These are phyloP conservation scores for Cladosporium sp. DNA, from an alignment of 2,329 filamentous ascomycete species.

Conservation along the genomic window DNA sequence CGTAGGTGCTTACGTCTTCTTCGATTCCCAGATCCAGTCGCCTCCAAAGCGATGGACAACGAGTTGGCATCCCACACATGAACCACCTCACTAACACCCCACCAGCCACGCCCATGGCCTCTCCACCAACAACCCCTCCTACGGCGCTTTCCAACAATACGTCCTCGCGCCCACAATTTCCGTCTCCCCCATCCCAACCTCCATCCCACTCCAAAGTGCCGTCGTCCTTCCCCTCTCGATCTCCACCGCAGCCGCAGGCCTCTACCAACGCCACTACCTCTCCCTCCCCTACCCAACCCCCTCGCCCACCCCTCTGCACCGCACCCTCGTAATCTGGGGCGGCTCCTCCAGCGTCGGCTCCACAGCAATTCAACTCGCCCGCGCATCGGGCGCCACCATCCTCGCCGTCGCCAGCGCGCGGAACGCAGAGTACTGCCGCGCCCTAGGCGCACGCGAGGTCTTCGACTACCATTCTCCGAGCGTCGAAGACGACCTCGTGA, in stretches of 20 bases:
- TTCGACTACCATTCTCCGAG: slow-evolving; percentile 45
- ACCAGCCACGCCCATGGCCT: slow-evolving; percentile 17
- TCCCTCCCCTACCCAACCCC: slow-evolving; percentile 19
- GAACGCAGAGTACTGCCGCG: slow-evolving; percentile 42
- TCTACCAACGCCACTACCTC: slow-evolving; percentile 24
- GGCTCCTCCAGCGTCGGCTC: slow-evolving; percentile 52
- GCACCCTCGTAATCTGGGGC: slow-evolving; percentile 52
- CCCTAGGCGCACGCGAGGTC: slow-evolving; percentile 46
- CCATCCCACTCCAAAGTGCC: slow-evolving; percentile 24
- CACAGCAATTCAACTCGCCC: slow-evolving; percentile 49
- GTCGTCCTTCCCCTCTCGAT: slow-evolving; percentile 25
- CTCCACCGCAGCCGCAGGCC: slow-evolving; percentile 26
- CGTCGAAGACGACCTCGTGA: slow-evolving; percentile 30
- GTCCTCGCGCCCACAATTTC: slow-evolving; percentile 22
- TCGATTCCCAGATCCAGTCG: not conserved
- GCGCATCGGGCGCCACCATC: slow-evolving; percentile 42
- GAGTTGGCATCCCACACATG: not conserved
- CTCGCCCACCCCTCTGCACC: slow-evolving; percentile 26
- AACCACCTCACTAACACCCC: not conserved
- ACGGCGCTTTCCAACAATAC: slow-evolving; percentile 26
- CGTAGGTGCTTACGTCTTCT: slow-evolving; percentile 25
- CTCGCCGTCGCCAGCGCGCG: slow-evolving; percentile 40
- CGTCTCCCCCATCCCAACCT: slow-evolving; percentile 20
- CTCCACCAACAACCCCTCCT: slow-evolving; percentile 20
- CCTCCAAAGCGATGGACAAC: not conserved